Evolutionary conservation across 2,329 filamentous ascomycete genomes (phyloP), one percentile per base, ranked within the genome.

Genomic region (Aspergillus fumigatus): DNA sequence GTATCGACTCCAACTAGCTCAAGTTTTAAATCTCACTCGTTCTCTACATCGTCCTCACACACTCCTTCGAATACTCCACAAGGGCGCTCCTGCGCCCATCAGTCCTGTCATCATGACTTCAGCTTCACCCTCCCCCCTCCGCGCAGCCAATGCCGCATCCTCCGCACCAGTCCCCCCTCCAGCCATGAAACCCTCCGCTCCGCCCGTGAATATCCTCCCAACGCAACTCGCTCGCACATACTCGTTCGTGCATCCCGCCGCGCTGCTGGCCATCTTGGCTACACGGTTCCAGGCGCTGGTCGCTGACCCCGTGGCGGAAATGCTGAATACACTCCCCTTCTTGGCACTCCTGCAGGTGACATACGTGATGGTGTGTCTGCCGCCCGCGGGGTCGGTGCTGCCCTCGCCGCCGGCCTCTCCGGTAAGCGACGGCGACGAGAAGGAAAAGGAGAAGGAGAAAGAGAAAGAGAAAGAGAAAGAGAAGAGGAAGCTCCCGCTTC

Each of bases 261-360:
- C 91, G 10, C 79, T 95, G 29, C 80, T 90, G 29, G 81, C 80
- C 9, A 74, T 88, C 38, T 86, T 88, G 68, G 80, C 82, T 48
- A 68, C 83, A 60, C 82, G 82, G 41, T 93, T 95, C 73, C 70
- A 76, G 38, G 75, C 80, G 19, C 79, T 96, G 26, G 88, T 95
- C 27, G 77, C 80, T 17, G 83, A 92, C 62, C 90, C 92, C 0
- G 82, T 88, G 2, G 74, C 80, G 17, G 82, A 87, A 6, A 80
- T 96, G 40, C 72, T 82, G 14, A 80, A 70, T 29, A 78, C 86
- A 2, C 75, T 93, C 2, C 80, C 87, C 0, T 81, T 84, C 11
- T 77, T 92, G 14, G 82, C 83, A 3, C 73, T 80, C 4, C 70
- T 91, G 3, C 92, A 96, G 72, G 76, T 80, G 9, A 67, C 73